These are phyloP conservation scores for Fusarium scirpi DNA, from an alignment of 2,329 filamentous ascomycete genomes.

Conservation along the genomic window DNA sequence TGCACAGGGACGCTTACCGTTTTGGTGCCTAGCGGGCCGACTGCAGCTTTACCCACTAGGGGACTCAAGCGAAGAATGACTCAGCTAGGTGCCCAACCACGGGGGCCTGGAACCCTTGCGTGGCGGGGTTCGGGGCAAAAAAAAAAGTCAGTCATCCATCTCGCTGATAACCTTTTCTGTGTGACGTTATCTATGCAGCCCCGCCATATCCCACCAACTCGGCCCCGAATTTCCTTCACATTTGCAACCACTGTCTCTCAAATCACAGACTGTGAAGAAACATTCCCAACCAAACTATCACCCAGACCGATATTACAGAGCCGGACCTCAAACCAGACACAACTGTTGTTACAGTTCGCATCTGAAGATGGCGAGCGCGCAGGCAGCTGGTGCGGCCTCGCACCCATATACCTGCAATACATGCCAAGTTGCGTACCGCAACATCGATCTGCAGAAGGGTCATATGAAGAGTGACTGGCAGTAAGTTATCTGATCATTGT, in stretches of 20 bases:
- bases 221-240: constrained; percentile 41
- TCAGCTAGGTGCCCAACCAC: constrained; percentile 16
- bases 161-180: constrained; percentile 41
- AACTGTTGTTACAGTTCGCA: not conserved
- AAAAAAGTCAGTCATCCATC: constrained; percentile 43
- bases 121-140: constrained; percentile 35
- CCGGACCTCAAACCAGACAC: not conserved
- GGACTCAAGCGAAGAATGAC: not conserved
- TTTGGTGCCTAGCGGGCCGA: not conserved
- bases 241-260: constrained; percentile 7
- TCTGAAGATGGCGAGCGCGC: constrained; percentile 59
- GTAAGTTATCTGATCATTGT: constrained; percentile 66
- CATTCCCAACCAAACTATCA: not conserved
- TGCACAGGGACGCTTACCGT: constrained; percentile 15
- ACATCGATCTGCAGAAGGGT: constrained; percentile 89
- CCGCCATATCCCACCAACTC: constrained; percentile 47
- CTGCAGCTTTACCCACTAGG: not conserved
- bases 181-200: constrained; percentile 48
- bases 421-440: constrained; percentile 95
- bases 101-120: constrained; percentile 29
- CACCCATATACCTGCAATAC: constrained; percentile 99
- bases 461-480: constrained; percentile 99
- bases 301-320: not conserved
- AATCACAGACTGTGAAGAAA: not conserved
- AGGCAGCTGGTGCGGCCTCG: constrained; percentile 57